Evolutionary conservation across 2,329 filamentous ascomycete genomes (phyloP).

Genomic region (Microsporum canis): DNA sequence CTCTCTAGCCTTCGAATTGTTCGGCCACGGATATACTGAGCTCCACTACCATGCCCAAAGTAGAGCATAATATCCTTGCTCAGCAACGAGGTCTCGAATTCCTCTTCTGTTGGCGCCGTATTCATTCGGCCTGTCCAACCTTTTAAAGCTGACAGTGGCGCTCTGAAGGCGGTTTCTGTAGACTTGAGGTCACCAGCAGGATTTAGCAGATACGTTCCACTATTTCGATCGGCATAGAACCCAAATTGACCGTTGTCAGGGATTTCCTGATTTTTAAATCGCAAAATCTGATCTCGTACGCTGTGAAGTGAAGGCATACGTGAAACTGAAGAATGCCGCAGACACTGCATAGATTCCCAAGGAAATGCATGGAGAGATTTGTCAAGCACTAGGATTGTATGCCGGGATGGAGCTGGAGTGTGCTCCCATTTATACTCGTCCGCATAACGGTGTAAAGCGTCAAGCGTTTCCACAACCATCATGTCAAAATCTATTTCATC

Average conservation of each 20-base stretch:
- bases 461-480: slow-evolving; percentile 78
- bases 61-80: slow-evolving; percentile 68
- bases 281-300: slow-evolving; percentile 52
- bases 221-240: slow-evolving; percentile 41
- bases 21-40: slow-evolving; percentile 81
- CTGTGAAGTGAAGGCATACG: slow-evolving; percentile 78
- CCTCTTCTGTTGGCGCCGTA: slow-evolving; percentile 60
- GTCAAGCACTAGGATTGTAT: slow-evolving; percentile 83
- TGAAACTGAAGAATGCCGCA: slow-evolving; percentile 67
- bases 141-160: slow-evolving; percentile 44
- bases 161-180: slow-evolving; percentile 65
- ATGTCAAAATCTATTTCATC: slow-evolving; percentile 93
- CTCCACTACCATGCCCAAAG: slow-evolving; percentile 90
- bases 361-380: slow-evolving; percentile 84
- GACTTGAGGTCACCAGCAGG: slow-evolving; percentile 71
- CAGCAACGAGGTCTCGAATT: slow-evolving; percentile 59
- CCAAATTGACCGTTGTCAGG: slow-evolving; percentile 26
- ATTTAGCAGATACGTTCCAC: slow-evolving; percentile 67
- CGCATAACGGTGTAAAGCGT: slow-evolving; percentile 73
- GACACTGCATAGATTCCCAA: slow-evolving; percentile 88
- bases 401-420: slow-evolving; percentile 29
- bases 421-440: slow-evolving; percentile 24
- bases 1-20: slow-evolving; percentile 67
- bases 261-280: slow-evolving; percentile 5
- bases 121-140: slow-evolving; percentile 59